Evolutionary conservation across 139 green algal genomes (phyloP).

Genomic region (Coccomyxa sp.): DNA sequence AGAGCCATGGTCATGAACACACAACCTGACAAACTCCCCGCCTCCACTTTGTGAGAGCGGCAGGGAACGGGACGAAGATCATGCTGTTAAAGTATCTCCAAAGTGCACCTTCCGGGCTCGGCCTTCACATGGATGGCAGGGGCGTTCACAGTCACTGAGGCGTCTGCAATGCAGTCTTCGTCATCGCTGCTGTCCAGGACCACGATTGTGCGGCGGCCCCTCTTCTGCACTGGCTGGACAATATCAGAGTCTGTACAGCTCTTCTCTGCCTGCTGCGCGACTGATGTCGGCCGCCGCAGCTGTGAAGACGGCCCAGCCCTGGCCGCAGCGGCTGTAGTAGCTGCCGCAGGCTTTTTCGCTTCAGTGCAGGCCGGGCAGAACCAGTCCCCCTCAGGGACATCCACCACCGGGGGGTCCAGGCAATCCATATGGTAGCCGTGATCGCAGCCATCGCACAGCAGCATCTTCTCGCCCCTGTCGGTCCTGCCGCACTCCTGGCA

Average conservation of each 20-base stretch:
- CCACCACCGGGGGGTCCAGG: conserved; percentile 27
- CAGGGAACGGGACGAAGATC: too few relatives aligned
- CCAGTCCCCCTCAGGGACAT: conserved; percentile 55
- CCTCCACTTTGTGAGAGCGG: too few relatives aligned
- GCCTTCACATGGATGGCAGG: too few relatives aligned
- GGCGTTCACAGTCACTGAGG: neutral
- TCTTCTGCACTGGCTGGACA: neutral
- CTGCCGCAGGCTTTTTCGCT: neutral
- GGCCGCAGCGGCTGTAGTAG: too few relatives aligned
- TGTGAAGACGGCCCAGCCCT: too few relatives aligned
- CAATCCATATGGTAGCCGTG: conserved; percentile 38
- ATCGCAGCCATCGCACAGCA: conserved; percentile 71
- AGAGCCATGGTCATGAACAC: too few relatives aligned
- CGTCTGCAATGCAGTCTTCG: neutral
- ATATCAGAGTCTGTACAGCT: too few relatives aligned
- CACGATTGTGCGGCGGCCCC: neutral
- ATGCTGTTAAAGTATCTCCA: too few relatives aligned
- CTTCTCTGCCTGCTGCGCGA: neutral
- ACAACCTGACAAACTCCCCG: too few relatives aligned
- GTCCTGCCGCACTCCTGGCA: conserved; percentile 44
- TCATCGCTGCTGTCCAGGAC: neutral
- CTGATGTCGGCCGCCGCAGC: neutral
- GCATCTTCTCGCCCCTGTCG: conserved; percentile 34
- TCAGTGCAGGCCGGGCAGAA: conserved; percentile 33
- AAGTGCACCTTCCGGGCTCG: too few relatives aligned